Evolutionary conservation across 352 stramenopile species (phyloP).

Genomic region (Pythium dissotocum): DNA sequence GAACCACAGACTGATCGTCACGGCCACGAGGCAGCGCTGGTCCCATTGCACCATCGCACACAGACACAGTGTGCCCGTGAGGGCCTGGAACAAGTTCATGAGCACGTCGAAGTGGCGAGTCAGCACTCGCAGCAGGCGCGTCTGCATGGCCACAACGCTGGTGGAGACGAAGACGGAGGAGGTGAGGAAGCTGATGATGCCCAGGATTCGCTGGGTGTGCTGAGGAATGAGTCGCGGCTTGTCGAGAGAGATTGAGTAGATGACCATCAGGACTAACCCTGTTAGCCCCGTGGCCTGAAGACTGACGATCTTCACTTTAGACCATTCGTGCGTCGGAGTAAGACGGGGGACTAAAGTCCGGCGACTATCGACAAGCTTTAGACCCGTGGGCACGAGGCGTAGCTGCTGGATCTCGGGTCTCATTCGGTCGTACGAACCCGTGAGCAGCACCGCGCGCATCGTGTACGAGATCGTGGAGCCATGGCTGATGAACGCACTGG

Average conservation of each 20-base stretch:
- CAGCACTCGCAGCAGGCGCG: slow-evolving; percentile 2
- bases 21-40: background rate
- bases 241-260: background rate
- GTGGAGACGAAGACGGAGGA: background rate
- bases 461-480: slow-evolving; percentile 10
- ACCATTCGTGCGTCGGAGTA: background rate
- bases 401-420: slow-evolving; percentile 4
- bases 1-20: slow-evolving; percentile 11
- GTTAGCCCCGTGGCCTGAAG: background rate
- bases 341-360: slow-evolving; percentile 1
- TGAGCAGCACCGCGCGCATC: slow-evolving; percentile 9
- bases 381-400: slow-evolving; percentile 3
- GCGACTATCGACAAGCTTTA: slow-evolving; percentile 11
- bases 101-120: slow-evolving; percentile 14
- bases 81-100: slow-evolving; percentile 5
- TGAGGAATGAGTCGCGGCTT: background rate
- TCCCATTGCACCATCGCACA: slow-evolving; percentile 14
- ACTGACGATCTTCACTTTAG: background rate
- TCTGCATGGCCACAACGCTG: slow-evolving; percentile 5
- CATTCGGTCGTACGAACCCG: slow-evolving; percentile 3
- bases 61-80: background rate
- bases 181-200: background rate
- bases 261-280: slow-evolving; percentile 3
- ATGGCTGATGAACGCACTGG: background rate
- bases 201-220: background rate